Evolutionary conservation across 495 filamentous ascomycete species (phyloP).

Genomic region (Talaromyces stipitatus): DNA sequence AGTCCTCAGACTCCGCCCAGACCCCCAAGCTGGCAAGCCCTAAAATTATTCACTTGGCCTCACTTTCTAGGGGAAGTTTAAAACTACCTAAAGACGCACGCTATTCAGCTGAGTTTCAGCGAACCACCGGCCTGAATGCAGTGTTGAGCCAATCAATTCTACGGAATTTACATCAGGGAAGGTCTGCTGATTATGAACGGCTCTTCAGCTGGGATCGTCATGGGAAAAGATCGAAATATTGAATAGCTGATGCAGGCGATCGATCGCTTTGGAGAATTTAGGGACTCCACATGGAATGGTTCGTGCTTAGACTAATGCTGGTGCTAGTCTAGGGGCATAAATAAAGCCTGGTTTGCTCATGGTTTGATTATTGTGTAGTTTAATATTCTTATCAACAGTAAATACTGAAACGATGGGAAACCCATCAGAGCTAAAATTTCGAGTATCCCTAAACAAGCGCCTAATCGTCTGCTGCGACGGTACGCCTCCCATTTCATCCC

Average conservation of each 20-base stretch:
- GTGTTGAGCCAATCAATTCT: too few species aligned
- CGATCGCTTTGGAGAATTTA: neutral
- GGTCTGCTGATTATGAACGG: too few species aligned
- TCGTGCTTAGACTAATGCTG: neutral
- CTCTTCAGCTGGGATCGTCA: neutral
- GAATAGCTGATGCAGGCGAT: neutral
- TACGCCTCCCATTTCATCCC: neutral
- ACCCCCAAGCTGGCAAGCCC: too few species aligned
- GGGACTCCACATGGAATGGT: too few species aligned
- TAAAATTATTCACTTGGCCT: too few species aligned
- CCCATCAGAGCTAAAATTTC: neutral
- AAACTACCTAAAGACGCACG: too few species aligned
- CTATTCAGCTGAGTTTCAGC: too few species aligned
- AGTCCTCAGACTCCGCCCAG: neutral
- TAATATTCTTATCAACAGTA: neutral
- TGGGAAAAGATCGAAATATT: neutral
- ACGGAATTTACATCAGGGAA: too few species aligned
- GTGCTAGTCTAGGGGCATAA: too few species aligned
- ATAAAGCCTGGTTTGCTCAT: neutral
- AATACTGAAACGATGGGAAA: neutral
- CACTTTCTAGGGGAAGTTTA: too few species aligned
- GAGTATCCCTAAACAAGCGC: constrained; percentile 19
- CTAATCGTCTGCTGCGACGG: constrained; percentile 39
- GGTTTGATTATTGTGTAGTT: neutral
- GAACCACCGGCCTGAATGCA: too few species aligned